Conservation (phyloP, 2,329 filamentous ascomycete species). For the Nigrospora sphaerica region DNA sequence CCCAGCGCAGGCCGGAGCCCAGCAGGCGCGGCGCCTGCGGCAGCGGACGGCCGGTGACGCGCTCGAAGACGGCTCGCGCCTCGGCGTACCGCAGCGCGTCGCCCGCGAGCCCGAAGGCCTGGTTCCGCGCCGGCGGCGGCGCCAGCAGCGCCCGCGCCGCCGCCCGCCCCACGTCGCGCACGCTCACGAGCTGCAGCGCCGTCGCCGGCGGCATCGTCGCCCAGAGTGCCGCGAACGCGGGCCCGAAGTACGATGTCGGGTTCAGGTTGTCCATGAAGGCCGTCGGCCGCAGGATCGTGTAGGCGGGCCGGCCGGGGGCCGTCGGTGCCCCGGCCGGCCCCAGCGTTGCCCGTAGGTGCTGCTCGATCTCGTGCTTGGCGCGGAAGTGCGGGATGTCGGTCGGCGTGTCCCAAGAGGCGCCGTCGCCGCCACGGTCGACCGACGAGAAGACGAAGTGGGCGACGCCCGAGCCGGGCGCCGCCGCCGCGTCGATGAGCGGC, state of each 20-base stretch:
- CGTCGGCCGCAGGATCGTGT: slow-evolving; percentile 31
- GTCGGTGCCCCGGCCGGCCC: slow-evolving; percentile 1
- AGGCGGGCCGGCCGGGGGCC: slow-evolving; percentile 16
- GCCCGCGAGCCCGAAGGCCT: slow-evolving; percentile 25
- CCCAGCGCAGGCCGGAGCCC: slow-evolving; percentile 19
- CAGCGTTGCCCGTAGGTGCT: slow-evolving; percentile 37
- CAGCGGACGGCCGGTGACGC: slow-evolving; percentile 15
- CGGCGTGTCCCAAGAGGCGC: slow-evolving; percentile 36
- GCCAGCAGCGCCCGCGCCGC: slow-evolving; percentile 23
- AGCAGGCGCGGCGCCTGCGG: slow-evolving; percentile 24
- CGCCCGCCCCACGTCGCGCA: slow-evolving; percentile 29
- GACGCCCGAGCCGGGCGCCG: slow-evolving; percentile 30
- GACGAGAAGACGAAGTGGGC: slow-evolving; percentile 55
- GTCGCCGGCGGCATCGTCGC: slow-evolving; percentile 14
- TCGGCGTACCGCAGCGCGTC: slow-evolving; percentile 26
- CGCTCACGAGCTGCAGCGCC: slow-evolving; percentile 29
- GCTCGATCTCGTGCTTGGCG: slow-evolving; percentile 52
- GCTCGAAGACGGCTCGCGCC: slow-evolving; percentile 18
- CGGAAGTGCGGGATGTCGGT: slow-evolving; percentile 52
- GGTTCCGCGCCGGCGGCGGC: slow-evolving; percentile 18
- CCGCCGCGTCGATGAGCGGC: slow-evolving; percentile 25
- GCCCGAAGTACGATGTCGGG: slow-evolving; percentile 21
- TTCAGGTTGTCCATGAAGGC: slow-evolving; percentile 33
- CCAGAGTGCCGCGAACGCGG: slow-evolving; percentile 25
- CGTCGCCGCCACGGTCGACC: slow-evolving; percentile 56